Percentiles rank a stretch among this genome's conserved stretches.
Conservation (phyloP, 1,139 yeast species). For the Eremothecium coryli region DNA sequence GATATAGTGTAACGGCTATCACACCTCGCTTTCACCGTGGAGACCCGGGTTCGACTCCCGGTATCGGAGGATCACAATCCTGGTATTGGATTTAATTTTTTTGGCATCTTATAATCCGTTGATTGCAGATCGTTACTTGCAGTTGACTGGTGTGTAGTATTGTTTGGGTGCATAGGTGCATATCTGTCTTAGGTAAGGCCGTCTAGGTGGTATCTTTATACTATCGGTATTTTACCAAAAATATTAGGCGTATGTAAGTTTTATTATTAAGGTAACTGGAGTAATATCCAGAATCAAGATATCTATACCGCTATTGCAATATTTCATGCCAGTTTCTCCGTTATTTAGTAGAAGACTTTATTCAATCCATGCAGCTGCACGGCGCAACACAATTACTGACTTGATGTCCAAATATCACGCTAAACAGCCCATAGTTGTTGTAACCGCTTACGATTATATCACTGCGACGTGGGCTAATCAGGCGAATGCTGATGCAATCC, state of each 20-base stretch:
- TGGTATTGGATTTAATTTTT: neutral
- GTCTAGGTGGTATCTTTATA: neutral
- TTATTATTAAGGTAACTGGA: neutral
- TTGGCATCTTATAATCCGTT: neutral
- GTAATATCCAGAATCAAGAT: neutral
- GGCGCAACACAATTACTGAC: slow-evolving; percentile 18
- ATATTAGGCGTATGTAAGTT: neutral
- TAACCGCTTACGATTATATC: slow-evolving; percentile 84
- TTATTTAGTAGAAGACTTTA: slow-evolving; percentile 7
- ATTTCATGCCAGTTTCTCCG: too few species aligned
- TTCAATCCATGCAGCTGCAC: slow-evolving; percentile 12
- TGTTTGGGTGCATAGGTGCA: neutral
- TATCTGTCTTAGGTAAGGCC: neutral
- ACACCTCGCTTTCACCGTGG: slow-evolving; percentile 32
- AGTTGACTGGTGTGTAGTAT: neutral
- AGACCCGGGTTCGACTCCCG: slow-evolving; percentile 33
- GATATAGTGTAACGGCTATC: slow-evolving; percentile 32
- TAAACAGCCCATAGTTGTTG: slow-evolving; percentile 42
- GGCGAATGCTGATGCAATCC: slow-evolving; percentile 58
- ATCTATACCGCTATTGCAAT: too few species aligned
- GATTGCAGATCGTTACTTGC: neutral
- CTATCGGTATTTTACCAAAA: neutral
- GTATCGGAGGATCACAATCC: slow-evolving; percentile 23
- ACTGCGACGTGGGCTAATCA: slow-evolving; percentile 65
- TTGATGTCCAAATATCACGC: slow-evolving; percentile 16